Conservation (phyloP, 2,329 filamentous ascomycete genomes). For the Pseudogymnoascus sp. region DNA sequence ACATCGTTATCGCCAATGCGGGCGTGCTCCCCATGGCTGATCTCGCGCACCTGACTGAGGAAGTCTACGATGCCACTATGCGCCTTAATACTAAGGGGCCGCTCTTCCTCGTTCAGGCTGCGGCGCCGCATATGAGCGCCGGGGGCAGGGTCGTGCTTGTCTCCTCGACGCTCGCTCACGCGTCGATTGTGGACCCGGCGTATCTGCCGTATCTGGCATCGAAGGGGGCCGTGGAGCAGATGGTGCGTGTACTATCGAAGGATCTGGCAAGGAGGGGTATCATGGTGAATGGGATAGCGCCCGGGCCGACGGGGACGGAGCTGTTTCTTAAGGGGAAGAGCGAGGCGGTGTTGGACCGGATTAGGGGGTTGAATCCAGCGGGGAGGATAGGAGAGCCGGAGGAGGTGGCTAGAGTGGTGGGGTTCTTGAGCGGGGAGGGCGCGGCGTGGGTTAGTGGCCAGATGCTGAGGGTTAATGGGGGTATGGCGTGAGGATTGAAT, state of each 20-base stretch:
- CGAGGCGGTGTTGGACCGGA: conserved; percentile 34
- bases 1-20: conserved; percentile 50
- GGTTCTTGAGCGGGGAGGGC: conserved; percentile 29
- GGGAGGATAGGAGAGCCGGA: conserved; percentile 38
- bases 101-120: conserved; percentile 45
- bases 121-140: conserved; percentile 40
- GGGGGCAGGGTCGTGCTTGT: conserved; percentile 44
- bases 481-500: conserved; percentile 15
- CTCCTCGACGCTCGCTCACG: conserved; percentile 34
- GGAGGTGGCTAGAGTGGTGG: conserved; percentile 38
- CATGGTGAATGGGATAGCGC: conserved; percentile 41
- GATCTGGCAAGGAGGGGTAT: conserved; percentile 40
- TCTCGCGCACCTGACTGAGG: conserved; percentile 40
- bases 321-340: conserved; percentile 38
- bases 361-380: conserved; percentile 34
- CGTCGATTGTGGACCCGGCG: conserved; percentile 31
- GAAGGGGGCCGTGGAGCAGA: conserved; percentile 47
- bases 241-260: conserved; percentile 41
- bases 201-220: conserved; percentile 40
- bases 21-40: conserved; percentile 42
- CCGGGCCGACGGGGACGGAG: conserved; percentile 43
- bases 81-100: conserved; percentile 49
- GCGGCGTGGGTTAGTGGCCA: conserved; percentile 36
- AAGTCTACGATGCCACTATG: conserved; percentile 41
- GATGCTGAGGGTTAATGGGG: conserved; percentile 35